A percentile compares a stretch with the other conserved stretches of the same genome.
Conservation (phyloP, 306 rosid species). For the Cicer yamashitae region DNA sequence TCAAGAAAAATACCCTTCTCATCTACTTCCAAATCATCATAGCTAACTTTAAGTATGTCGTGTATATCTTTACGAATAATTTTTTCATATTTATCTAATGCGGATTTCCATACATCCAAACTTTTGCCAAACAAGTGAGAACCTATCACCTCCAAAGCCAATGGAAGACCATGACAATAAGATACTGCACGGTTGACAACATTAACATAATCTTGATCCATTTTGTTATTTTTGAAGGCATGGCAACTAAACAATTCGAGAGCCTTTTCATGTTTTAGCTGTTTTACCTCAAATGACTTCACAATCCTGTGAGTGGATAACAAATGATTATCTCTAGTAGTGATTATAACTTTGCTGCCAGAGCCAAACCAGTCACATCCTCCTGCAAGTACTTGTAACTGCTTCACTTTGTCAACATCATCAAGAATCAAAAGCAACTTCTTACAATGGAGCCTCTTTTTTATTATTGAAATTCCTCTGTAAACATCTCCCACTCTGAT, state of each 20-base stretch:
- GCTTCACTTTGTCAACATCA: not conserved
- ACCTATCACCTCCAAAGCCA: conserved; percentile 29
- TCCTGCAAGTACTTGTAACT: not conserved
- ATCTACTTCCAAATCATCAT: conserved; percentile 27
- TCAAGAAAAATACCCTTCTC: conserved; percentile 12
- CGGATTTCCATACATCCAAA: conserved; percentile 4
- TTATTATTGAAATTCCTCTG: conserved; percentile 3
- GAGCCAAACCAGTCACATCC: conserved; percentile 3
- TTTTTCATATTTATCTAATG: not conserved
- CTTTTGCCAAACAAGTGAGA: conserved; percentile 20
- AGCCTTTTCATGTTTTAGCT: not conserved
- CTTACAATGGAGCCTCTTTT: not conserved
- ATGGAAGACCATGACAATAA: conserved; percentile 4
- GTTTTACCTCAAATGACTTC: not conserved
- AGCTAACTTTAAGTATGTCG: conserved; percentile 10
- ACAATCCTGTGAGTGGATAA: not conserved
- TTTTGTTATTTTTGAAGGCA: conserved; percentile 2
- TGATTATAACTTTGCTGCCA: conserved; percentile 5
- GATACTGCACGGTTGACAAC: not conserved
- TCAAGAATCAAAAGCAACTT: conserved; percentile 22
- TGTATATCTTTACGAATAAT: not conserved
- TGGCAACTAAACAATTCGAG: conserved; percentile 10
- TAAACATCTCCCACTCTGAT: conserved; percentile 9
- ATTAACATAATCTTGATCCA: not conserved
- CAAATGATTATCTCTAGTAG: conserved; percentile 12